Conservation (phyloP, 2,329 filamentous ascomycete species). For the Colletotrichum sp. region DNA sequence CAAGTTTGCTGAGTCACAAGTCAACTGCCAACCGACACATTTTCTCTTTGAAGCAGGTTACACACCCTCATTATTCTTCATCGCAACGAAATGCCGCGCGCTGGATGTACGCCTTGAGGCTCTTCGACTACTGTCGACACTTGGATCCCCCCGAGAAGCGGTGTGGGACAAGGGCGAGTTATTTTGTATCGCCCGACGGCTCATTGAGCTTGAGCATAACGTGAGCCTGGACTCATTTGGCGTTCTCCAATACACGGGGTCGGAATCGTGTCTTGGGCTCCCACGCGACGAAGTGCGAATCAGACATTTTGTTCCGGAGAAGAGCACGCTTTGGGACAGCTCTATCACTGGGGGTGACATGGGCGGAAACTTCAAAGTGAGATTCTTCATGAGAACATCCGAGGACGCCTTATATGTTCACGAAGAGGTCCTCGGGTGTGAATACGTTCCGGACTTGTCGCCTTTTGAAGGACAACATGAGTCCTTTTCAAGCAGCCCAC, state of each 20-base stretch:
- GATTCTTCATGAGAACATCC: neutral
- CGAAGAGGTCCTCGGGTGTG: neutral
- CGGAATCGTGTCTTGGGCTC: neutral
- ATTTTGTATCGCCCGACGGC: neutral
- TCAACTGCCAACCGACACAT: neutral
- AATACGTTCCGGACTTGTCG: neutral
- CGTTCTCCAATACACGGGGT: neutral
- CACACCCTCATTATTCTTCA: neutral
- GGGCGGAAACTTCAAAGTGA: neutral
- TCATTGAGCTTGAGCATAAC: conserved; percentile 12
- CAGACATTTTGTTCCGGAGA: neutral
- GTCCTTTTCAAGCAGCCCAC: neutral
- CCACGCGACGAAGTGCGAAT: neutral
- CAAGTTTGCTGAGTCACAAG: neutral
- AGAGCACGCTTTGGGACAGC: neutral
- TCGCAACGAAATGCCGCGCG: neutral
- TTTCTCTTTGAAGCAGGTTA: neutral
- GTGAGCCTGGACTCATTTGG: neutral
- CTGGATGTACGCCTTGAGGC: conserved; percentile 44
- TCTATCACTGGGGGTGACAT: fast-evolving
- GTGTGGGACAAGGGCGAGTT: neutral
- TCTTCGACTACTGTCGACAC: conserved; percentile 28
- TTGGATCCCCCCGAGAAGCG: conserved; percentile 23
- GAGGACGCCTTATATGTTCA: neutral
- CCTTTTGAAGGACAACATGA: neutral